Conservation (phyloP, 768 basidiomycete species). For the Erythrobasidium yunnanense region DNA sequence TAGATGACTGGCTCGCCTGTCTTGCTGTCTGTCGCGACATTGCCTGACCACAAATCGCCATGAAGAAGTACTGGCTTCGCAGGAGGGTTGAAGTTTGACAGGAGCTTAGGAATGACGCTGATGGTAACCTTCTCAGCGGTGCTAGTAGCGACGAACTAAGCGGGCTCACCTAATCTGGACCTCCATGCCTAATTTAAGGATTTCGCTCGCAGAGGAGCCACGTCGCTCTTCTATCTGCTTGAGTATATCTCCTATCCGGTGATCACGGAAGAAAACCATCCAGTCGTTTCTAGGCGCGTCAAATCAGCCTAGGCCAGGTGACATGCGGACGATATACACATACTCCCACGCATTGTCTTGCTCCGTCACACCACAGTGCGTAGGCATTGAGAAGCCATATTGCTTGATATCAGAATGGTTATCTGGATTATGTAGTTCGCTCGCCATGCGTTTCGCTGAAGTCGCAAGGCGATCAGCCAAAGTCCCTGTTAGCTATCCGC, state of each 20-base stretch:
- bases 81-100: conserved; percentile 4
- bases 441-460: neutral
- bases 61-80: conserved; percentile 13
- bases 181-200: conserved; percentile 7
- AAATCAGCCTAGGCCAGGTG: neutral
- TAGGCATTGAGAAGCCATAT: neutral
- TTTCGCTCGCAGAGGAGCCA: neutral
- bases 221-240: conserved; percentile 1
- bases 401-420: neutral
- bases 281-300: neutral
- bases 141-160: neutral
- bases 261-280: conserved; percentile 21
- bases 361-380: conserved; percentile 15
- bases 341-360: conserved; percentile 26
- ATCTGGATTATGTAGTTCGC: conserved; percentile 20
- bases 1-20: conserved; percentile 15
- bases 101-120: conserved; percentile 8
- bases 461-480: neutral
- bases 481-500: too few relatives aligned
- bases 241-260: conserved; percentile 2
- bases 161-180: conserved; percentile 2
- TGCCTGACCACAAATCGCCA: conserved; percentile 21
- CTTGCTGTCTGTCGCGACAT: neutral
- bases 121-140: neutral
- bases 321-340: neutral